phyloP scores from a whole-genome alignment of 2,329 filamentous ascomycete genomes.

The Dothiorella sarmentorum region DNA sequence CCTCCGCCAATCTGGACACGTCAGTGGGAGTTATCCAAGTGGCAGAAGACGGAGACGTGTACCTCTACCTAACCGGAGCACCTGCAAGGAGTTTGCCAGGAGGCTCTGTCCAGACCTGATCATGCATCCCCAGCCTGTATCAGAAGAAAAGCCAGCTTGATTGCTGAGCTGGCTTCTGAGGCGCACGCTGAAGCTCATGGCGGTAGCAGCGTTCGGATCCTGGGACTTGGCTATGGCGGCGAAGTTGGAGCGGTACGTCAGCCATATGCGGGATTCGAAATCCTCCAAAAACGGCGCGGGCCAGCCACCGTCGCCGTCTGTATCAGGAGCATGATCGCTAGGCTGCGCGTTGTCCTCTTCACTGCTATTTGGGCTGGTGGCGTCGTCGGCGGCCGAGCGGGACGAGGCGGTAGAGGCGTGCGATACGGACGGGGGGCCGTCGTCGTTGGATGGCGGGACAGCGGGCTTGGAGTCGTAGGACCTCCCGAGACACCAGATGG shows the following conservation, averaged over 20 bases:
- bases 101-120: conserved; percentile 93
- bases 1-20: conserved; percentile 67
- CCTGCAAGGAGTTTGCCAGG: conserved; percentile 77
- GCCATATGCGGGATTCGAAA: conserved; percentile 90
- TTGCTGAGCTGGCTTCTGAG: conserved; percentile 74
- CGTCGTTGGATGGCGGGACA: conserved; percentile 19
- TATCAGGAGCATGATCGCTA: conserved; percentile 27
- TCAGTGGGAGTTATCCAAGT: conserved; percentile 12
- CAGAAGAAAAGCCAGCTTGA: conserved; percentile 79
- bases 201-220: conserved; percentile 65
- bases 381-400: conserved; percentile 34
- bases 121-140: conserved; percentile 99
- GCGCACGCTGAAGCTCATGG: conserved; percentile 79
- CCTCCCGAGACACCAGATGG: conserved; percentile 79
- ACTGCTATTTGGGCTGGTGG: conserved; percentile 66
- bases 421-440: conserved; percentile 22
- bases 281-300: conserved; percentile 82
- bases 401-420: conserved; percentile 22
- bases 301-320: conserved; percentile 60
- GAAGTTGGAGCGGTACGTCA: conserved; percentile 92
- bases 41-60: too few relatives aligned
- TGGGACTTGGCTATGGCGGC: conserved; percentile 73
- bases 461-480: conserved; percentile 48
- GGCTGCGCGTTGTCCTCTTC: conserved; percentile 62
- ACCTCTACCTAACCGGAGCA: conserved; percentile 76